These are phyloP conservation scores for Aphanomyces astaci DNA, from an alignment of 352 stramenopile species.

Conservation along the genomic window DNA sequence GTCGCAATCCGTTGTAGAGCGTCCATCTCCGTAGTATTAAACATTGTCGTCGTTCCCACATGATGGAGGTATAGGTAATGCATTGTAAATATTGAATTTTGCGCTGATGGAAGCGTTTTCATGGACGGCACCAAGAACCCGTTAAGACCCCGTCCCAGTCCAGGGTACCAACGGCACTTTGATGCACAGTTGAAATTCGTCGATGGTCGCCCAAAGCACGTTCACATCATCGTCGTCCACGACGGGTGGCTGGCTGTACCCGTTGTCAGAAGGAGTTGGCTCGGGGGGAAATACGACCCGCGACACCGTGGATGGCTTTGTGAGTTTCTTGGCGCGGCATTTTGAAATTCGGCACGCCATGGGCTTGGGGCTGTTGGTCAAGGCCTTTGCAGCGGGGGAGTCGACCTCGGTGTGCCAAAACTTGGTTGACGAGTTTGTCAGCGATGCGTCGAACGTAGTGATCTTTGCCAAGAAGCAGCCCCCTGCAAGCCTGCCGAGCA, in stretches of 20 bases:
- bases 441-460: neutral
- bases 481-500: neutral
- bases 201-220: too few relatives aligned
- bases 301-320: neutral
- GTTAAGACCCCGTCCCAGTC: neutral
- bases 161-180: neutral
- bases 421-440: neutral
- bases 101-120: too few relatives aligned
- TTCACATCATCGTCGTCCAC: neutral
- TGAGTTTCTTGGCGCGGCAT: neutral
- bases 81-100: too few relatives aligned
- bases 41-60: too few relatives aligned
- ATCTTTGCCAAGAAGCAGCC: neutral
- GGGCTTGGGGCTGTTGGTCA: neutral
- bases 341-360: neutral
- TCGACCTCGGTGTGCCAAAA: neutral
- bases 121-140: neutral
- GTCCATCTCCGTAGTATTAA: too few relatives aligned
- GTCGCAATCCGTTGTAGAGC: neutral
- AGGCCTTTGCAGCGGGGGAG: neutral
- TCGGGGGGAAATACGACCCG: neutral
- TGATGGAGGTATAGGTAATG: too few relatives aligned
- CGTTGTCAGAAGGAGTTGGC: neutral
- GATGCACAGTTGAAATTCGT: neutral
- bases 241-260: neutral